Conservation (phyloP, 2,329 filamentous ascomycete genomes). For the Monosporascus sp. region DNA sequence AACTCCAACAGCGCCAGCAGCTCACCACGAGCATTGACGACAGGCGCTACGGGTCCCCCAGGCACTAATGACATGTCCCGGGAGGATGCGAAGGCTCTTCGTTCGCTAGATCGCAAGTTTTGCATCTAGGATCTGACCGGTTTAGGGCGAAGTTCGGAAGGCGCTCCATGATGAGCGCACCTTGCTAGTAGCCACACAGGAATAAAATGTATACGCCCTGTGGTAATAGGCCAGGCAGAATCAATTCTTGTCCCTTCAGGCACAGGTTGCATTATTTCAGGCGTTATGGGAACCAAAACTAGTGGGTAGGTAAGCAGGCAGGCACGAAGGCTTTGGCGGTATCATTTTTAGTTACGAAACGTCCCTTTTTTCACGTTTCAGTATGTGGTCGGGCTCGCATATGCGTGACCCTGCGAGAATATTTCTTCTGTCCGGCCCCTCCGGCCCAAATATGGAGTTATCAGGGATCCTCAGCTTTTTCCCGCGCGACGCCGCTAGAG, state of each 20-base stretch:
- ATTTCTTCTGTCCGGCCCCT: too few relatives aligned
- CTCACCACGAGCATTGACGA: constrained; percentile 40
- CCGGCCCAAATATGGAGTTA: too few relatives aligned
- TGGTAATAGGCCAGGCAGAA: not conserved
- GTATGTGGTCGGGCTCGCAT: not conserved
- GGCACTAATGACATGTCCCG: constrained; percentile 24
- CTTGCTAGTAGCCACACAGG: not conserved
- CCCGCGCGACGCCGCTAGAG: too few relatives aligned
- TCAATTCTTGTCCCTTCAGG: not conserved
- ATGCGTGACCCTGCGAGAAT: too few relatives aligned
- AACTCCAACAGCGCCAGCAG: constrained; percentile 39
- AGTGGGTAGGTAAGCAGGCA: not conserved
- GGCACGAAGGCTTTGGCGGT: not conserved
- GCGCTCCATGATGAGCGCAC: not conserved
- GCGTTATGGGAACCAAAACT: not conserved
- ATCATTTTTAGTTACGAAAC: not conserved
- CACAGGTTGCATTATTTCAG: not conserved
- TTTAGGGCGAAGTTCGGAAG: not conserved
- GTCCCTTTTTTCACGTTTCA: not conserved
- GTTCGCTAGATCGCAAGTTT: constrained; percentile 60
- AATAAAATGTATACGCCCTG: not conserved
- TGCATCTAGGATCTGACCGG: constrained; percentile 23
- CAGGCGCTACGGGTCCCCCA: not conserved
- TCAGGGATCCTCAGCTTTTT: too few relatives aligned
- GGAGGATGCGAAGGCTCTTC: constrained; percentile 61